Conservation (phyloP, 345 rosid genomes). For the Lepidium didymum region DNA sequence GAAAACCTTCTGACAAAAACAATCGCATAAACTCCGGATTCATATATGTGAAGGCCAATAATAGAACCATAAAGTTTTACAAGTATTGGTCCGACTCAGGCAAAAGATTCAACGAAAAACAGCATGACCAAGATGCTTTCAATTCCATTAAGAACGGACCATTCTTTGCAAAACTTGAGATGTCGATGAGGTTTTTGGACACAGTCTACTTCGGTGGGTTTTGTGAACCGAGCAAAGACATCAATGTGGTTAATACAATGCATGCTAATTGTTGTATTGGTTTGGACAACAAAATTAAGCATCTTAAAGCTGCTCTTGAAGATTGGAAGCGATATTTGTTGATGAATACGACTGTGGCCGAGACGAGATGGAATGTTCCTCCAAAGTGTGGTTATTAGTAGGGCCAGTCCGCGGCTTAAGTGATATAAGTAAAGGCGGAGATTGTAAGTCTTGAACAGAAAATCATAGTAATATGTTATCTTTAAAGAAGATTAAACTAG, state of each 20-base stretch:
- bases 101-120: constrained; percentile 20
- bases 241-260: constrained; percentile 52
- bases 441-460: no score
- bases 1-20: constrained; percentile 26
- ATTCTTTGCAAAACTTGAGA: constrained; percentile 8
- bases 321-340: constrained; percentile 47
- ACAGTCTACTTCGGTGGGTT: constrained; percentile 60
- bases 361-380: no score
- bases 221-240: constrained; percentile 45
- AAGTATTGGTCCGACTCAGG: constrained; percentile 51
- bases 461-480: no score
- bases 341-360: background rate
- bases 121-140: constrained; percentile 68
- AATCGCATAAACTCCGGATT: constrained; percentile 61
- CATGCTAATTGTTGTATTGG: constrained; percentile 75
- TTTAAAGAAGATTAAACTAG: no score
- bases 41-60: constrained; percentile 42
- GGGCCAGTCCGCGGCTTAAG: no score
- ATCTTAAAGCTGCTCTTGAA: constrained; percentile 39
- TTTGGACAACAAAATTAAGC: constrained; percentile 39
- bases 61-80: constrained; percentile 39
- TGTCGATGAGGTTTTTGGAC: constrained; percentile 42
- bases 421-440: background rate
- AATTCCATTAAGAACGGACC: constrained; percentile 45
- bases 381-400: no score